These are phyloP conservation scores for Inga laurina DNA, from an alignment of 306 rosid genomes.

Conservation along the genomic window DNA sequence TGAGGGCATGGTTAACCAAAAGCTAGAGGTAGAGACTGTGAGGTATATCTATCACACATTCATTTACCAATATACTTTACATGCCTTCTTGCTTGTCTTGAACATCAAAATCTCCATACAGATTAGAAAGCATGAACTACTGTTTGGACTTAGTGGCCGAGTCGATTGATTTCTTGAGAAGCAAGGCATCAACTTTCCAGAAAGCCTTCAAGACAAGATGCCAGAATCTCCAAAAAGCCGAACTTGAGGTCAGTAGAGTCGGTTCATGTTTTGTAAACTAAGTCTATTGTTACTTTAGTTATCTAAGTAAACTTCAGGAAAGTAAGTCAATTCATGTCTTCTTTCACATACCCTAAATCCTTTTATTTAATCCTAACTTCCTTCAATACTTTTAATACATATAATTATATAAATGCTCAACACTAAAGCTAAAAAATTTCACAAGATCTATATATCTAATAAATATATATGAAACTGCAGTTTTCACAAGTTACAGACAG, in stretches of 20 bases:
- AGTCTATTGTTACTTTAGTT: background rate
- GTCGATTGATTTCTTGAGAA: constrained; percentile 42
- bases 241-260: constrained; percentile 60
- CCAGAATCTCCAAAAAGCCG: constrained; percentile 79
- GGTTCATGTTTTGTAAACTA: background rate
- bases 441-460: background rate
- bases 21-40: constrained; percentile 37
- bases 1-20: constrained; percentile 45
- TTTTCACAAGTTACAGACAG: background rate
- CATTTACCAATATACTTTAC: background rate
- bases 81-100: background rate
- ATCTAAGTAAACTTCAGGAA: background rate
- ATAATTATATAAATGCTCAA: background rate
- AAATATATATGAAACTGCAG: background rate
- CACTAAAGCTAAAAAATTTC: background rate
- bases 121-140: constrained; percentile 64
- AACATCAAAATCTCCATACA: constrained; percentile 23
- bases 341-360: background rate
- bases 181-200: constrained; percentile 49
- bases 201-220: constrained; percentile 73
- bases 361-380: background rate
- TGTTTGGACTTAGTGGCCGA: constrained; percentile 39
- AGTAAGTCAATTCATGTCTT: background rate
- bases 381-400: background rate
- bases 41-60: constrained; percentile 49